Evolutionary conservation across 768 basidiomycete genomes (phyloP), one percentile per base, ranked within the genome.

Genomic region (Tulasnella sp.): DNA sequence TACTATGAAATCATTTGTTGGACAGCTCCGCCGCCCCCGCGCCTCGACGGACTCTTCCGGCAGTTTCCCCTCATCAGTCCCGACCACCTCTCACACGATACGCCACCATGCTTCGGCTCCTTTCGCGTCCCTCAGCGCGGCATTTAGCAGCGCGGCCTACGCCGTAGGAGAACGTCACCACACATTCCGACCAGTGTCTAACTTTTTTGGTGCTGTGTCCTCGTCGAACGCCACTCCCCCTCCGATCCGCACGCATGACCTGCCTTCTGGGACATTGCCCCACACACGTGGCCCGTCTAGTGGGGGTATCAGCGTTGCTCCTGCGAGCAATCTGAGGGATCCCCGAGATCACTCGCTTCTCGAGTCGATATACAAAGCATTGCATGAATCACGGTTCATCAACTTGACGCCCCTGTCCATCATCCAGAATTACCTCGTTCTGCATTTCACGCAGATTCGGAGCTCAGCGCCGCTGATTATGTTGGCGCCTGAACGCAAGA

Each of bases 281-380:
- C n/a, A n/a, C n/a, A n/a, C n/a, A n/a, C n/a, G n/a, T n/a, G n/a
- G n/a, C n/a, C n/a, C n/a, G n/a, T n/a, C n/a, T 9, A 32, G 34
- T 2, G 45, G 45, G 1, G 52, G 52, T 11, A 14, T 53, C 25
- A 53, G 52, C 23, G 36, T 53, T 9, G 52, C 52, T 2, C 52
- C 52, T 5, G 27, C 41, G 6, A 14, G 36, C 35, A 27, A 39
- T 21, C 3, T 37, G 23, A 40, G 39, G 6, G 57, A 86, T 64
- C 84, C 84, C 2, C 72, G 81, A 7, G 82, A 86, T 59, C 85
- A 86, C 63, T 73, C 75, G 0, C 61, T 83, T 11, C 70, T 87
- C 21, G 79, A 82, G 62, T 69, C 68, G 42, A 80, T 85, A 9
- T 86, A 84, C 69, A 73, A 70, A 17, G 79, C 81, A 61, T 81